A percentile compares a stretch with the other conserved stretches of the same genome.
phyloP scores from a whole-genome alignment of 768 basidiomycete species.

The Chalciporus sphaerocephalus region DNA sequence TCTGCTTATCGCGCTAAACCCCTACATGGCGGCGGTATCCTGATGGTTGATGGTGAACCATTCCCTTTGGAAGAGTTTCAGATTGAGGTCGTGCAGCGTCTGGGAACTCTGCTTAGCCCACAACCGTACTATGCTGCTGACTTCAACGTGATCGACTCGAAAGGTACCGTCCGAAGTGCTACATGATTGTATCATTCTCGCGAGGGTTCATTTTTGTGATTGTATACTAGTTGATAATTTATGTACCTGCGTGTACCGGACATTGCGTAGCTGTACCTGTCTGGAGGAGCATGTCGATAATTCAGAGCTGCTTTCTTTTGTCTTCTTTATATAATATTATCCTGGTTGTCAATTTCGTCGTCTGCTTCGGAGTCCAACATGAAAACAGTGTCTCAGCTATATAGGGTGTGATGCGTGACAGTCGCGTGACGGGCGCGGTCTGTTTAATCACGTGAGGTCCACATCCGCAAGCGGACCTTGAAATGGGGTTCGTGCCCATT shows the following conservation, averaged over 20 bases:
- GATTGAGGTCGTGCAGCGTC: constrained; percentile 67
- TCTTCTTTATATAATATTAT: too few relatives aligned
- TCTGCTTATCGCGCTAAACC: constrained; percentile 71
- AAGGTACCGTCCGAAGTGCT: constrained; percentile 19
- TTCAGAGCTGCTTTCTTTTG: too few relatives aligned
- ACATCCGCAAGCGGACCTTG: constrained; percentile 30
- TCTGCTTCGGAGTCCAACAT: background rate
- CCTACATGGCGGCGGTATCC: constrained; percentile 44
- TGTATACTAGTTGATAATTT: background rate
- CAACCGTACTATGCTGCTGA: constrained; percentile 50
- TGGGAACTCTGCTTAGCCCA: constrained; percentile 64
- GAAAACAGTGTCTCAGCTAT: background rate
- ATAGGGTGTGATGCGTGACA: constrained; percentile 27
- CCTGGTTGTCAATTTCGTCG: background rate
- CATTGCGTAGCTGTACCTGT: too few relatives aligned
- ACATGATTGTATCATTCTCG: background rate
- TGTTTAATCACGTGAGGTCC: constrained; percentile 34
- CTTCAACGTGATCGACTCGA: constrained; percentile 34
- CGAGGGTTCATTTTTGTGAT: background rate
- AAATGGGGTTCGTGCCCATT: constrained; percentile 30
- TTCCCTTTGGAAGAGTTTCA: constrained; percentile 73
- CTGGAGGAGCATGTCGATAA: too few relatives aligned
- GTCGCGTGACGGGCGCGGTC: constrained; percentile 34
- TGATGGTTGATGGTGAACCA: constrained; percentile 76
- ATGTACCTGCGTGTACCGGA: too few relatives aligned